Percentiles rank a stretch among this genome's conserved stretches.
Evolutionary conservation across 306 rosid species (phyloP).

Genomic region (Purshia tridentata): DNA sequence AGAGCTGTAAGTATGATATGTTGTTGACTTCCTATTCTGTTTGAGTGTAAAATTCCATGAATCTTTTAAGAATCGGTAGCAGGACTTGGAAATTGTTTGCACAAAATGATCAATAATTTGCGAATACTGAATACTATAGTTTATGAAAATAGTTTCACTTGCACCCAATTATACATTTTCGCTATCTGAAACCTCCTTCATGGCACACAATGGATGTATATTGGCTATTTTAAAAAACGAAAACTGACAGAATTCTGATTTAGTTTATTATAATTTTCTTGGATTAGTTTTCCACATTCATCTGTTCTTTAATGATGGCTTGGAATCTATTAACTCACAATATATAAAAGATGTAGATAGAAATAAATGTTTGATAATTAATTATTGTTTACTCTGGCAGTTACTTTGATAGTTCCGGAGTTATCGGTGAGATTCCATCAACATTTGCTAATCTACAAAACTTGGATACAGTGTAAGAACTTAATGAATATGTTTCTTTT

Average conservation of each 20-base stretch:
- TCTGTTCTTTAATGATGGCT: background rate
- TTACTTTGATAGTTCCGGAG: conserved; percentile 69
- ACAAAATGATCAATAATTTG: background rate
- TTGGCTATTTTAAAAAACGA: too few relatives aligned
- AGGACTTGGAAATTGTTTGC: too few relatives aligned
- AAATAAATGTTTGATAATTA: background rate
- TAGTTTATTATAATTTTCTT: background rate
- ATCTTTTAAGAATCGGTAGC: background rate
- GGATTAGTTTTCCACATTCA: background rate
- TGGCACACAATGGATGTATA: too few relatives aligned
- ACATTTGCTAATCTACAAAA: conserved; percentile 56
- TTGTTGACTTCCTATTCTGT: conserved; percentile 1
- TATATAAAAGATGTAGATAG: background rate
- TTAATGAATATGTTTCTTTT: conserved; percentile 8
- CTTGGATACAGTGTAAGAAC: conserved; percentile 54
- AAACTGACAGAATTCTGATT: background rate
- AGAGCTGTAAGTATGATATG: conserved; percentile 48
- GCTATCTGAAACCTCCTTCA: too few relatives aligned
- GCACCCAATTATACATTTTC: background rate
- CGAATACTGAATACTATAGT: background rate
- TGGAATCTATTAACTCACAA: background rate
- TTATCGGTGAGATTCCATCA: conserved; percentile 74
- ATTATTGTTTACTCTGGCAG: conserved; percentile 41
- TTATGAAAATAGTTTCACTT: too few relatives aligned
- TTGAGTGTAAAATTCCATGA: background rate